Evolutionary conservation across 345 rosid genomes (phyloP).

Genomic region (Pelargonium nanum): DNA sequence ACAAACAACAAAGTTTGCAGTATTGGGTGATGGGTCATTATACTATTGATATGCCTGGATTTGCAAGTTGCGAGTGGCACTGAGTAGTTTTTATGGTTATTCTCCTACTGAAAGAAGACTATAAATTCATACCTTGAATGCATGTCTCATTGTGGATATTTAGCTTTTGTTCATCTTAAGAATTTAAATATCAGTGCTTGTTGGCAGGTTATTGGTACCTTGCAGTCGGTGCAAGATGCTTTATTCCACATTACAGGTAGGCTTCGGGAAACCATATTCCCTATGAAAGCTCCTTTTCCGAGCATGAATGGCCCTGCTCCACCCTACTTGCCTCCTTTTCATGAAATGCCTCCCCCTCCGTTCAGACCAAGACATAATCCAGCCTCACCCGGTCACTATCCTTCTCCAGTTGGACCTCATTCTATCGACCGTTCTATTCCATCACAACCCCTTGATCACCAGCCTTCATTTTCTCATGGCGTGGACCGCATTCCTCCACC

Average conservation of each 20-base stretch:
- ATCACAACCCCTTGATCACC: constrained; percentile 34
- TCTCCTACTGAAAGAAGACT: background rate
- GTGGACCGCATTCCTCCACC: constrained; percentile 26
- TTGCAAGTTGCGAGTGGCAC: background rate
- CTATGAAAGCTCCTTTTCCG: constrained; percentile 35
- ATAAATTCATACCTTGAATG: background rate
- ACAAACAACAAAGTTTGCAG: too few relatives aligned
- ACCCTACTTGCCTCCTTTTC: constrained; percentile 55
- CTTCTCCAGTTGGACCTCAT: constrained; percentile 46
- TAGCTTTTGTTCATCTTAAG: background rate
- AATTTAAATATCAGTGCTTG: constrained; percentile 8
- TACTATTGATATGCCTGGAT: too few relatives aligned
- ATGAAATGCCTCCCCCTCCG: constrained; percentile 57
- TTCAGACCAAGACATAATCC: constrained; percentile 62
- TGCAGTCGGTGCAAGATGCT: constrained; percentile 66
- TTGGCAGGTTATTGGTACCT: constrained; percentile 57
- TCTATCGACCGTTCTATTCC: constrained; percentile 30
- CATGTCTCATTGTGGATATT: background rate
- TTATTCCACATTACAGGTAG: constrained; percentile 65
- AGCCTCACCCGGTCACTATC: constrained; percentile 46
- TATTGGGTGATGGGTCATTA: too few relatives aligned
- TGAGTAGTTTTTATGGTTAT: background rate
- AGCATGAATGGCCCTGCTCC: constrained; percentile 26
- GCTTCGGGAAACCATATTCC: constrained; percentile 56
- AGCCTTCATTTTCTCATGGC: constrained; percentile 37